Evolutionary conservation across 2,329 filamentous ascomycete genomes (phyloP).

Genomic region (Claviceps fusiformis): DNA sequence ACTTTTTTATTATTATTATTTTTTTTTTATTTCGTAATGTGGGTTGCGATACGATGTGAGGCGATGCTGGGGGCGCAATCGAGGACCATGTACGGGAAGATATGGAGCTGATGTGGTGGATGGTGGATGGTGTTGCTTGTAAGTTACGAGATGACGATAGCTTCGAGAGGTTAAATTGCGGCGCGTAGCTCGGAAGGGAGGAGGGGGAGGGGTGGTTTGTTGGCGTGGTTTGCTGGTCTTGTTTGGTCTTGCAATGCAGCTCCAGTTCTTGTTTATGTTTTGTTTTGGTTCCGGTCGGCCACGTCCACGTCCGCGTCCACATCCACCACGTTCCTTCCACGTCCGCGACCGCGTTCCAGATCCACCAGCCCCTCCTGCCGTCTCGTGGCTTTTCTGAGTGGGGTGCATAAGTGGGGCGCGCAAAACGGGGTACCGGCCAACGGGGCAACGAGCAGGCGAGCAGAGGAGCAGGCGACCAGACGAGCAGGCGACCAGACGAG

Average conservation of each 20-base stretch:
- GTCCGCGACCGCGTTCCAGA: not conserved
- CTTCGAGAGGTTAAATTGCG: not conserved
- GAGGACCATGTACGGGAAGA: not conserved
- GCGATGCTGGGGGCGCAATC: not conserved
- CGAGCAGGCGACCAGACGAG: too few species aligned
- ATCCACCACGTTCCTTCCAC: not conserved
- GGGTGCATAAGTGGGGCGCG: too few species aligned
- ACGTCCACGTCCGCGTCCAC: not conserved
- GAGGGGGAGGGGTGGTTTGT: not conserved
- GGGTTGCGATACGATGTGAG: not conserved
- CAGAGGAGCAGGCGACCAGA: too few species aligned
- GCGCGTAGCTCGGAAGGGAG: not conserved
- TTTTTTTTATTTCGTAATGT: not conserved
- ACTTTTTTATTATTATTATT: not conserved
- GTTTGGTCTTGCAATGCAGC: not conserved
- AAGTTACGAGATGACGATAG: too few species aligned
- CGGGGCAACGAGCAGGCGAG: too few species aligned
- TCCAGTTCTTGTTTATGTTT: slow-evolving; percentile 6
- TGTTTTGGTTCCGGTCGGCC: slow-evolving; percentile 2
- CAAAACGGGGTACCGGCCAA: too few species aligned
- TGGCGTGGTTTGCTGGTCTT: not conserved
- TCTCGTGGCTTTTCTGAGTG: not conserved
- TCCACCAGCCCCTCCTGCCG: not conserved
- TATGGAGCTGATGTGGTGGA: not conserved
- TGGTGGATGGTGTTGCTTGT: not conserved